These are phyloP conservation scores for Coniella lustricola DNA, from an alignment of 2,329 filamentous ascomycete species.

Conservation along the genomic window DNA sequence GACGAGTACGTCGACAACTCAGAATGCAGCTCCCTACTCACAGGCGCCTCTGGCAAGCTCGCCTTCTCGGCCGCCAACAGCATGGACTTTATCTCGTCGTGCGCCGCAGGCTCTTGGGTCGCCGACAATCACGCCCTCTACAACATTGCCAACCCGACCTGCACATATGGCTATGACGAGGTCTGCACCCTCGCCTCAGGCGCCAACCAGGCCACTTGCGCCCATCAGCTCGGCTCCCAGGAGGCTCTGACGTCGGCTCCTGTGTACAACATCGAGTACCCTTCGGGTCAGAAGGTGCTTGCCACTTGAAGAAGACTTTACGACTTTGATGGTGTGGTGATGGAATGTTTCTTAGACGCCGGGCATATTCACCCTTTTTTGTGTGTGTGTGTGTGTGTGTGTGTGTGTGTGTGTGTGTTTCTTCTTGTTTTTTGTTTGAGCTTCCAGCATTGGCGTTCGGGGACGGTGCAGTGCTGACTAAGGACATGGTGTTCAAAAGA, in stretches of 20 bases:
- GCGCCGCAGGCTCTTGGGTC: constrained; percentile 42
- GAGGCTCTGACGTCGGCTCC: not conserved
- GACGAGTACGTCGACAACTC: constrained; percentile 41
- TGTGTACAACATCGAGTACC: constrained; percentile 6
- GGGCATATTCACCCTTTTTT: no score
- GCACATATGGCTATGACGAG: constrained; percentile 45
- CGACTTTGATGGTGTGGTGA: no score
- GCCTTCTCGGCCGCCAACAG: constrained; percentile 49
- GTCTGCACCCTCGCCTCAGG: constrained; percentile 31
- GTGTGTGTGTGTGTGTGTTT: no score
- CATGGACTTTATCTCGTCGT: constrained; percentile 46
- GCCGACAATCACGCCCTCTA: constrained; percentile 44
- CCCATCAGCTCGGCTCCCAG: constrained; percentile 5
- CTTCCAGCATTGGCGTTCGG: no score
- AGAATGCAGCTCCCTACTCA: constrained; percentile 44
- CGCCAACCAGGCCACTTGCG: constrained; percentile 1
- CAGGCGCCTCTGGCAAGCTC: constrained; percentile 41
- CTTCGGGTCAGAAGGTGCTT: not conserved
- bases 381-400: no score
- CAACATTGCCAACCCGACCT: constrained; percentile 46
- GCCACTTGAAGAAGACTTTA: not conserved
- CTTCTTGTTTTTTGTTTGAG: no score
- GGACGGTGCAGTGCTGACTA: no score
- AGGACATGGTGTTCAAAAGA: no score
- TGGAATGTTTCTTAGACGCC: no score